These are phyloP conservation scores for Cercospora beticola DNA, from an alignment of 2,329 filamentous ascomycete species.

Conservation along the genomic window DNA sequence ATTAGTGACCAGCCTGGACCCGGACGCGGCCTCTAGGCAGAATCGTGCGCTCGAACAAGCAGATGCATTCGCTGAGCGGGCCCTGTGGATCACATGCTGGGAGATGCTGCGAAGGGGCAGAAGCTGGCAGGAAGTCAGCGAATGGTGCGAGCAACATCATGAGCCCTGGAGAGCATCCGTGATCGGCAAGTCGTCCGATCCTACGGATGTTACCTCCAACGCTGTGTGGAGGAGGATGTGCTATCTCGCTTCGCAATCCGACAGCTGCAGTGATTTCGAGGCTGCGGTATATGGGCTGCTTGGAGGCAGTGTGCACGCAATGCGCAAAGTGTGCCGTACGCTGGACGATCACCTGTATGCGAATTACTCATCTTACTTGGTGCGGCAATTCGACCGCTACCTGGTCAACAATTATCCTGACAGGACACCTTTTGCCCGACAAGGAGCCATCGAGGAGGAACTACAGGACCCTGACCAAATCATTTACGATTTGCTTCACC, in stretches of 20 bases:
- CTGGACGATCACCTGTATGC: slow-evolving; percentile 89
- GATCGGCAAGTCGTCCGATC: slow-evolving; percentile 60
- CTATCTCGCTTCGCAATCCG: slow-evolving; percentile 66
- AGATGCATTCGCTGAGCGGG: slow-evolving; percentile 84
- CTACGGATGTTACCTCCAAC: slow-evolving; percentile 46
- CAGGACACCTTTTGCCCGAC: slow-evolving; percentile 55
- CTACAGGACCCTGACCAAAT: slow-evolving; percentile 51
- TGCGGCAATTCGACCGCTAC: slow-evolving; percentile 76
- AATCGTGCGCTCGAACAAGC: slow-evolving; percentile 71
- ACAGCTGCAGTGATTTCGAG: slow-evolving; percentile 73
- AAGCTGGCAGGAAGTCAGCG: slow-evolving; percentile 68
- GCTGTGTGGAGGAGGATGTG: slow-evolving; percentile 71
- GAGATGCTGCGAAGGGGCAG: slow-evolving; percentile 87
- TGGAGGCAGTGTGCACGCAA: slow-evolving; percentile 77
- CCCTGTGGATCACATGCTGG: slow-evolving; percentile 92
- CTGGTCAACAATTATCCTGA: slow-evolving; percentile 57
- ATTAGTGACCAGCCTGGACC: slow-evolving; percentile 84
- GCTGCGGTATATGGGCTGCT: slow-evolving; percentile 86
- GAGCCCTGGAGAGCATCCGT: slow-evolving; percentile 88
- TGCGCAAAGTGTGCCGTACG: slow-evolving; percentile 70
- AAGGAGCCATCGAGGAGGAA: slow-evolving; percentile 65
- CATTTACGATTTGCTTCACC: slow-evolving; percentile 55
- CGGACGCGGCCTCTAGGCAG: slow-evolving; percentile 83
- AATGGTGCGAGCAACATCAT: slow-evolving; percentile 82
- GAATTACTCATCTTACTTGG: slow-evolving; percentile 81